These are phyloP conservation scores for Plantago elongata DNA, from an alignment of 257 asterid genomes.

Conservation along the genomic window DNA sequence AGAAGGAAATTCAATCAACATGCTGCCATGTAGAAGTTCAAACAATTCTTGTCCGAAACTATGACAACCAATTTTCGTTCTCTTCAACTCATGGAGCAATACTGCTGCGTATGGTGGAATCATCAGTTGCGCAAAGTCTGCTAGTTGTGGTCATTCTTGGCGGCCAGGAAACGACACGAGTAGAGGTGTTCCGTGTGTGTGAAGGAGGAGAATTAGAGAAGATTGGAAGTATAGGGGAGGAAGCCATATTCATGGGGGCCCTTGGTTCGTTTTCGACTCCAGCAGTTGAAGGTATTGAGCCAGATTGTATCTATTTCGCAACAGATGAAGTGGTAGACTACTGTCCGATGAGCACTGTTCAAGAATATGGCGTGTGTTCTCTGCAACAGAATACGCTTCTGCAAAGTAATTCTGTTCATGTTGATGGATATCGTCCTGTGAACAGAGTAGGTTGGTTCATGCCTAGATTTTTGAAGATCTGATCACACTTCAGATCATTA, in stretches of 20 bases:
- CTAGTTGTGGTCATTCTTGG: not conserved
- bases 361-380: not conserved
- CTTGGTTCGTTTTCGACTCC: not conserved
- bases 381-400: not conserved
- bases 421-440: not conserved
- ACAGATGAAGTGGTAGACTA: too few species aligned
- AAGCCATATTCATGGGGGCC: not conserved
- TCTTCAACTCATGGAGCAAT: not conserved
- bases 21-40: not conserved
- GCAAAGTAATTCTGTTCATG: not conserved
- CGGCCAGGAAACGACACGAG: not conserved
- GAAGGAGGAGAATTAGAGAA: not conserved
- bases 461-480: too few species aligned
- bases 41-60: not conserved
- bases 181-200: not conserved
- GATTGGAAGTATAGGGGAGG: not conserved
- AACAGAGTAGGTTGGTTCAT: not conserved
- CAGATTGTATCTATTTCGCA: not conserved
- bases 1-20: not conserved
- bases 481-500: too few species aligned
- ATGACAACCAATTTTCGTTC: not conserved
- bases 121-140: not conserved
- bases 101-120: not conserved
- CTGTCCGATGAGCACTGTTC: too few species aligned
- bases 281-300: not conserved